phyloP scores from a whole-genome alignment of 225 moss, liverwort and hornwort genomes.

The Rhytidiadelphus loreus region DNA sequence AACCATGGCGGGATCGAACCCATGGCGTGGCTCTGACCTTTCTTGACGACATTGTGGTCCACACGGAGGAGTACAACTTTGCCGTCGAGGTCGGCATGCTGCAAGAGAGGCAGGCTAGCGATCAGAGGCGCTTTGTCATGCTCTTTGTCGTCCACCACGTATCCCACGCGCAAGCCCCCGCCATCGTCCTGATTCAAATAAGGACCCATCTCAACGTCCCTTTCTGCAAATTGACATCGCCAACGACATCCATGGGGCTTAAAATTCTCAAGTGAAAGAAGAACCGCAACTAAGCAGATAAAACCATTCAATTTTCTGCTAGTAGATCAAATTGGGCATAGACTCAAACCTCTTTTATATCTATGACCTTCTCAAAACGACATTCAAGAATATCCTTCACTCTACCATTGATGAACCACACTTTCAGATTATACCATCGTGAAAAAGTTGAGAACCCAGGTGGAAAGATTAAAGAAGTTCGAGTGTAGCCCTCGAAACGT shows the following conservation, averaged over 20 bases:
- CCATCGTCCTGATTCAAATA: slow-evolving; percentile 40
- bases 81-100: slow-evolving; percentile 70
- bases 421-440: neutral
- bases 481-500: neutral
- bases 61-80: slow-evolving; percentile 87
- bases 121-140: slow-evolving; percentile 40
- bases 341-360: neutral
- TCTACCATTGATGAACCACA: neutral
- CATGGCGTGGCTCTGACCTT: slow-evolving; percentile 21
- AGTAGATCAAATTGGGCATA: neutral
- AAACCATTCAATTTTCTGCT: neutral
- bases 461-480: neutral
- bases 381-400: neutral
- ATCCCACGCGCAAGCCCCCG: slow-evolving; percentile 52
- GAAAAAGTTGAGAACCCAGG: neutral
- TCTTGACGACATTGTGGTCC: slow-evolving; percentile 83
- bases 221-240: neutral
- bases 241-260: neutral
- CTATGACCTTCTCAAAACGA: neutral
- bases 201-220: slow-evolving; percentile 24
- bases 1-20: neutral
- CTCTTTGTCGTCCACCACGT: slow-evolving; percentile 59
- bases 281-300: neutral
- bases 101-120: slow-evolving; percentile 64
- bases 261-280: neutral